A percentile compares a stretch with the other conserved stretches of the same genome.
These are phyloP conservation scores for Plasmodium malariae DNA, from an alignment of 169 alveolate species.

Conservation along the genomic window DNA sequence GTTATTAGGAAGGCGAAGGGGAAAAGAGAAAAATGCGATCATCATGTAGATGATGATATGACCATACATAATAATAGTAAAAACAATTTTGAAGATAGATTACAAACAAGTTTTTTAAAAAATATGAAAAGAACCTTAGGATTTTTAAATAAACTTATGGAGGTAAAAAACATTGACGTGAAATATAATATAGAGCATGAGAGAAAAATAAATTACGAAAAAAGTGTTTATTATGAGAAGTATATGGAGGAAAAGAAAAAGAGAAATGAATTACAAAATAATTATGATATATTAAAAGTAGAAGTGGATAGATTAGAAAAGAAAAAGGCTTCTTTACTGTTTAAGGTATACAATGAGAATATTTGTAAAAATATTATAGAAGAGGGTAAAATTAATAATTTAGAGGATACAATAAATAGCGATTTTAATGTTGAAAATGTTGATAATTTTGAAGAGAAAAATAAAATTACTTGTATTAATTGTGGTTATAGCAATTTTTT, in stretches of 20 bases:
- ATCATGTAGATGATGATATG: not conserved
- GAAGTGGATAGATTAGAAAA: constrained; percentile 50
- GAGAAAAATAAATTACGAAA: constrained; percentile 56
- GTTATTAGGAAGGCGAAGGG: not conserved
- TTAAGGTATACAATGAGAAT: constrained; percentile 27
- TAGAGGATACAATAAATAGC: not conserved
- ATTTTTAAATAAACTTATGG: constrained; percentile 17
- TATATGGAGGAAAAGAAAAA: constrained; percentile 29
- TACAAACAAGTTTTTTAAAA: not conserved
- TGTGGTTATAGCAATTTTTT: not conserved
- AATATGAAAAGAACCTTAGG: constrained; percentile 32
- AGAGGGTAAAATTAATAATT: not conserved
- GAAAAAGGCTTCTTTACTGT: constrained; percentile 36
- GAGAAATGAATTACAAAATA: constrained; percentile 15
- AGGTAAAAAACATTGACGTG: not conserved
- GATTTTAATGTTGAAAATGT: not conserved
- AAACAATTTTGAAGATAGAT: constrained; percentile 8
- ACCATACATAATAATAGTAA: not conserved
- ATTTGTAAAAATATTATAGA: constrained; percentile 36
- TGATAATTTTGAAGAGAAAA: not conserved
- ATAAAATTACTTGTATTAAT: not conserved
- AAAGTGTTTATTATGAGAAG: constrained; percentile 28
- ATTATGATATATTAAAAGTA: constrained; percentile 37
- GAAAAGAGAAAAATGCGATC: not conserved
- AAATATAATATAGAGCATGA: constrained; percentile 15